Evolutionary conservation across 768 basidiomycete genomes (phyloP), one percentile per base, ranked within the genome.

Genomic region (Kondoa subrosea): DNA sequence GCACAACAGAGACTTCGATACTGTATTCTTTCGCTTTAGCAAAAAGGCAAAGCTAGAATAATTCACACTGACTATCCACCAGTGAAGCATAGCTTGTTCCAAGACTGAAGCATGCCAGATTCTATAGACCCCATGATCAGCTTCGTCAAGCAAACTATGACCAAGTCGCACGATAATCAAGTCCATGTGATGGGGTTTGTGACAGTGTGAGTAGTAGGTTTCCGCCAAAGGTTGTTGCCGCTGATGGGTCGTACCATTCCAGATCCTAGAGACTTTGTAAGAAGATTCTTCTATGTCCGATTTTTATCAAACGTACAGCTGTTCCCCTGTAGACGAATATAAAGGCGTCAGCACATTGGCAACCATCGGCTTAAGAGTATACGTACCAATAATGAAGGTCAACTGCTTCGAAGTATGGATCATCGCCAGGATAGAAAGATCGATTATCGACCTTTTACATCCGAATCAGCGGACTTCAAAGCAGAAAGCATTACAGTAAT

Each of bases 61-160:
- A 1, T 57, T 66, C 26, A 73, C 50, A 69, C 66, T 57, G 29
- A 77, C 77, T 91, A 90, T 1, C 90, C 91, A 0, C 89, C 90
- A n/a, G 85, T 92, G 78, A 92, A 95, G 78, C 93, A 95, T 71
- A 97, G 88, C 77, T 95, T 89, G 78, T 95, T 93, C 91, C 92
- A 93, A 14, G 85, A 82, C 72, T 87, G 85, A 14, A 91, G 78
- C 84, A 74, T 78, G 61, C 27, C 61, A 27, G 61, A 63, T 8
- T 32, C 61, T 69, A 33, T 1, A 56, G 29, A n/a, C 57, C n/a
- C 32, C 17, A 17, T 34, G 33, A 65, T 26, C 32, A 40, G 33
- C 21, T 3, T 30, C 61, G n/a, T 32, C 8, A 27, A 63, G 3
- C 15, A 63, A 32, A 3, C 3, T 12, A 27, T 14, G 16, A 12